Evolutionary conservation across 768 basidiomycete species (phyloP).

Genomic region (Trametes cingulata): DNA sequence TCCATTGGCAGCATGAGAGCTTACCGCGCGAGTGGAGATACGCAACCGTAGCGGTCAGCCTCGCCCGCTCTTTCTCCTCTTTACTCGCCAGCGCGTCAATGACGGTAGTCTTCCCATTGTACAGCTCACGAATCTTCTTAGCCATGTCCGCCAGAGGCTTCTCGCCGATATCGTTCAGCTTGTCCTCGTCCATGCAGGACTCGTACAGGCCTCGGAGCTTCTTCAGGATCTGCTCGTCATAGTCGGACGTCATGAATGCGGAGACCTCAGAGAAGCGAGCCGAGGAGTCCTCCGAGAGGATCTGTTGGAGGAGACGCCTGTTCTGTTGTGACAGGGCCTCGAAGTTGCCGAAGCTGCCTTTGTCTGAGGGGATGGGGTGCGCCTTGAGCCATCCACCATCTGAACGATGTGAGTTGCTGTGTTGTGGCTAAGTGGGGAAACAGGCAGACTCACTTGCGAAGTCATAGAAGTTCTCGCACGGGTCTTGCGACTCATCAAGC

Average conservation of each 20-base stretch:
- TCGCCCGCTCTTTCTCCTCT: slow-evolving; percentile 41
- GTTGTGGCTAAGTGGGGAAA: neutral
- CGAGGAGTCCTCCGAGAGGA: slow-evolving; percentile 55
- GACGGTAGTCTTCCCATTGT: slow-evolving; percentile 51
- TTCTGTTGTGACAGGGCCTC: slow-evolving; percentile 73
- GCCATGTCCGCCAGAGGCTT: slow-evolving; percentile 71
- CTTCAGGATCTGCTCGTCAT: slow-evolving; percentile 56
- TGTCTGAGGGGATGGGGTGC: slow-evolving; percentile 87
- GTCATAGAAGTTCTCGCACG: slow-evolving; percentile 94
- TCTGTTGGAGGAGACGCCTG: slow-evolving; percentile 70
- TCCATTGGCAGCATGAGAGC: slow-evolving; percentile 22
- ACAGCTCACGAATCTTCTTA: slow-evolving; percentile 59
- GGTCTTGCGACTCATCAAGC: slow-evolving; percentile 81
- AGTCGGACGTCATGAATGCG: slow-evolving; percentile 27
- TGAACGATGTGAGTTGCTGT: slow-evolving; percentile 28
- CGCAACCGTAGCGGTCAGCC: slow-evolving; percentile 80
- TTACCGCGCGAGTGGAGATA: slow-evolving; percentile 86
- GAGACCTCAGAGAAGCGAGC: slow-evolving; percentile 32
- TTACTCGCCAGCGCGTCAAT: slow-evolving; percentile 26
- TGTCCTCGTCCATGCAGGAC: slow-evolving; percentile 80
- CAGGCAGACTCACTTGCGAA: slow-evolving; percentile 73
- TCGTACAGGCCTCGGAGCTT: slow-evolving; percentile 75
- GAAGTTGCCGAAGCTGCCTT: slow-evolving; percentile 72
- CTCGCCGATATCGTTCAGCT: slow-evolving; percentile 71
- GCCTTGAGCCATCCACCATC: slow-evolving; percentile 86